Evolutionary conservation across 805 yeast species (phyloP), one percentile per base, ranked within the genome.

Genomic region (Nakazawaea populi): DNA sequence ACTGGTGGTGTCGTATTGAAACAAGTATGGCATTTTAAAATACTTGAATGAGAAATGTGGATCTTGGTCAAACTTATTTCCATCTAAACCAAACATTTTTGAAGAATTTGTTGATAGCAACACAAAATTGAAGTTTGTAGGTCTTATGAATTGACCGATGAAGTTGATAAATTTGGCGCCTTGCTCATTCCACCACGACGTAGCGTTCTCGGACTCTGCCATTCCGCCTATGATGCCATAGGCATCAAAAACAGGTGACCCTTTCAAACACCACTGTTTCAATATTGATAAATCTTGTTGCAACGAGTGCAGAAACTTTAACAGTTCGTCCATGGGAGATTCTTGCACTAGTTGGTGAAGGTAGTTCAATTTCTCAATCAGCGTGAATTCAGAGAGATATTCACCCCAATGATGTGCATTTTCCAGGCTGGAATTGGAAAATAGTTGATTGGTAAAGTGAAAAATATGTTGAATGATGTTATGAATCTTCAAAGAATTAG

Each of bases 261-360:
- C 78, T 53, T 70, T 73, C 39, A 82, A 49, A 2, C 80, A 55
- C 68, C 77, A 79, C 34, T 65, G 56, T 1, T 67, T 58, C 0
- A 71, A 40, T 0, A 46, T 39, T 0, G 55, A 49, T 18, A 75
- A 54, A 46, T 75, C 63, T 12, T 60, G 57, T 47, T 78, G 76
- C 44, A 84, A 55, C 0, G 55, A 42, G 41, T 64, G 66, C 18
- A 82, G 68, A 37, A 74, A 57, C 1, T 58, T 60, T 0, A 79
- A 65, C 9, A 76, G 73, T 54, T 81, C 86, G 18, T 74, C 75
- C 70, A 77, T 72, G 1, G 80, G 67, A 1, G 76, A 60, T 14
- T 54, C 55, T 2, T 60, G 57, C 0, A 55, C 43, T 34, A 73
- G 76, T 53, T 72, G 66, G 53, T 79, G 69, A 5, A 77, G 55